Base-by-base conservation (phyloP, 2,329 filamentous ascomycete genomes). In the Aspergillus sp. region DNA sequence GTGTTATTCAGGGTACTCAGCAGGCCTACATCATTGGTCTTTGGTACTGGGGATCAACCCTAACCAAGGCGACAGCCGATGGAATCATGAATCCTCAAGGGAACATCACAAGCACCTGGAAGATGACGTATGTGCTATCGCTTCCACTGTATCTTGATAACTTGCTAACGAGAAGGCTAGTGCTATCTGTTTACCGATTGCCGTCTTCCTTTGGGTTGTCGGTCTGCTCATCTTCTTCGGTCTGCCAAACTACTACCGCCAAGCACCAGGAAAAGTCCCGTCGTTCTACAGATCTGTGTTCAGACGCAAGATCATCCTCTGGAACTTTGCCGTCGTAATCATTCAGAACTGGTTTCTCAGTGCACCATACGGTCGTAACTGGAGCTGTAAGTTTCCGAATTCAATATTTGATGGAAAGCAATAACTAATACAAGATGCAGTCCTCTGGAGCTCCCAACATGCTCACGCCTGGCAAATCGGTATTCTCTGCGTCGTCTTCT, bases 331-430 rank as follows among this genome's bases (percentile, higher is more conserved):
- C 49, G 76, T 79, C 3, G 79, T 85, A 38, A 69, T 84, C 49
- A 65, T 85, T 27, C 82, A 85, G 59, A 85, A 85, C 64, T 84
- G 82, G 73, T 85, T 81, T 68, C 73, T 85, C 23, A 80, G 79
- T 20, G 76, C 82, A 0, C 81, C 79, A 1, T 85, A 84, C 57
- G 83, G 83, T 38, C 77, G 83, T 45, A 85, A 83, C 62, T 86
- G 83, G 83, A 69, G 71, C 38, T 86, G 76, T 69, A 54, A 62
- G 20, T 22, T 22, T 22, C 20, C 20, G 5, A 22, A 22, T 4
- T 4, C 20, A 22, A 22, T 5, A 22, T 22, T 5, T 22, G 20
- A 22, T 22, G 20, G 5, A 22, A 22, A 22, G 3, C 20, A 22
- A 22, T 22, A 5, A 22, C 37, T 39, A 20, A 20, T 10, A 17